phyloP scores from a whole-genome alignment of 192 early-diverging fungal species.

The Coemansia sp. region DNA sequence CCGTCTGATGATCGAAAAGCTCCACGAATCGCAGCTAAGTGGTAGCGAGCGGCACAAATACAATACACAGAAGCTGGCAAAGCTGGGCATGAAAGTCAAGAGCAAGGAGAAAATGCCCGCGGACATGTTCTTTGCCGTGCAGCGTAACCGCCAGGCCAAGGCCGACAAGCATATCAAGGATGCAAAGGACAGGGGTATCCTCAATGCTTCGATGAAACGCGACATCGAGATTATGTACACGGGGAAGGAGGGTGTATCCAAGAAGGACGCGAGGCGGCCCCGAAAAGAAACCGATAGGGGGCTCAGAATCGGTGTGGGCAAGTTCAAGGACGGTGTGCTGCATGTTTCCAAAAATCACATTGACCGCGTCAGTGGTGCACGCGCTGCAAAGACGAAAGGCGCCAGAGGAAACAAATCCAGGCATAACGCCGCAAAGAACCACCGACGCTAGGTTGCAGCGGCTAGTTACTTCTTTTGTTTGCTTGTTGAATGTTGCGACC shows the following conservation, averaged over 20 bases:
- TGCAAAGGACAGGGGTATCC: constrained; percentile 38
- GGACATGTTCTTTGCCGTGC: constrained; percentile 23
- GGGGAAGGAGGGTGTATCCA: constrained; percentile 17
- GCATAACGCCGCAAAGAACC: not conserved
- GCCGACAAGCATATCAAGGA: constrained; percentile 34
- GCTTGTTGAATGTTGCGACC: too few relatives aligned
- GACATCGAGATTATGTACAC: constrained; percentile 32
- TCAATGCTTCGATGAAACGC: constrained; percentile 35
- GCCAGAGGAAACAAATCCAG: not conserved
- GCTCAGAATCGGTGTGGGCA: constrained; percentile 25
- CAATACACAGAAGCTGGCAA: constrained; percentile 39
- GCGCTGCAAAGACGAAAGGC: not conserved
- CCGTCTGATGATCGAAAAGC: constrained; percentile 40
- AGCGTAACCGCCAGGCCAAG: constrained; percentile 14
- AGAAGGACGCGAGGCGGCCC: constrained; percentile 8
- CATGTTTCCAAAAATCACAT: constrained; percentile 46
- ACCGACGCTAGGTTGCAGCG: not conserved
- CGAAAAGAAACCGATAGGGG: constrained; percentile 21
- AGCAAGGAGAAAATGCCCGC: constrained; percentile 42
- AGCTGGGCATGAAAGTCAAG: constrained; percentile 47
- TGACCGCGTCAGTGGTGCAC: constrained; percentile 31
- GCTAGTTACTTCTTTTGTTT: not conserved
- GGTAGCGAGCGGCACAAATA: constrained; percentile 46
- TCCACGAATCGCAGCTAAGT: constrained; percentile 47
- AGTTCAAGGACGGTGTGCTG: constrained; percentile 43